phyloP scores from a whole-genome alignment of 306 rosid species.

The Quercus cerris region DNA sequence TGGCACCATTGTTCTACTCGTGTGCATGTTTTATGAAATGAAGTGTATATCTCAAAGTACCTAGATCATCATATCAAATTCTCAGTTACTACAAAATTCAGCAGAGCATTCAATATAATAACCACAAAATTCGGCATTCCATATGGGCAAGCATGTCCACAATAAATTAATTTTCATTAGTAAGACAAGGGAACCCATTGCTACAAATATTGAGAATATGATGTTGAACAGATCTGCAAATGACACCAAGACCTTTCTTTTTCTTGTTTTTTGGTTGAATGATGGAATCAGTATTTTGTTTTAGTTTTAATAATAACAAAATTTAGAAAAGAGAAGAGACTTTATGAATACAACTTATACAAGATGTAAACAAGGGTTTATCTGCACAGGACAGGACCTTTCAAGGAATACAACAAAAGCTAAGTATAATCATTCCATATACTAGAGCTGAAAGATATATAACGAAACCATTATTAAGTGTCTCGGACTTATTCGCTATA shows the following conservation, averaged over 20 bases:
- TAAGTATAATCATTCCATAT: not conserved
- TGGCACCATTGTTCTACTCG: no score
- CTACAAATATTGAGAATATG: not conserved
- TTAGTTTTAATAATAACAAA: no score
- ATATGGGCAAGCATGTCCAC: not conserved
- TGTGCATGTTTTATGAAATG: not conserved
- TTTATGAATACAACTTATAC: no score
- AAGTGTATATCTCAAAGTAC: not conserved
- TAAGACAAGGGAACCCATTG: not conserved
- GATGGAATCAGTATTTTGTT: not conserved
- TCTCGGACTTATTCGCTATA: not conserved
- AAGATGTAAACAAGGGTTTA: no score
- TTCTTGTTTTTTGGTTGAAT: not conserved
- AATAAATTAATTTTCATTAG: no score
- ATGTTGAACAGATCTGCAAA: not conserved
- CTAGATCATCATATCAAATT: not conserved
- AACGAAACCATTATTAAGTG: not conserved
- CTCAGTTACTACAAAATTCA: no score
- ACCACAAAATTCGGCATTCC: not conserved
- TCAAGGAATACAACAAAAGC: not conserved
- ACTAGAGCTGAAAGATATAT: not conserved
- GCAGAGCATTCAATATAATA: not conserved
- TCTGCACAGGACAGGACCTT: not conserved
- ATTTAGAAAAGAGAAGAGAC: no score
- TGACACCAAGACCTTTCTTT: not conserved